Base-by-base conservation (phyloP, 2,329 filamentous ascomycete genomes). In the Diplocarpon rosae region DNA sequence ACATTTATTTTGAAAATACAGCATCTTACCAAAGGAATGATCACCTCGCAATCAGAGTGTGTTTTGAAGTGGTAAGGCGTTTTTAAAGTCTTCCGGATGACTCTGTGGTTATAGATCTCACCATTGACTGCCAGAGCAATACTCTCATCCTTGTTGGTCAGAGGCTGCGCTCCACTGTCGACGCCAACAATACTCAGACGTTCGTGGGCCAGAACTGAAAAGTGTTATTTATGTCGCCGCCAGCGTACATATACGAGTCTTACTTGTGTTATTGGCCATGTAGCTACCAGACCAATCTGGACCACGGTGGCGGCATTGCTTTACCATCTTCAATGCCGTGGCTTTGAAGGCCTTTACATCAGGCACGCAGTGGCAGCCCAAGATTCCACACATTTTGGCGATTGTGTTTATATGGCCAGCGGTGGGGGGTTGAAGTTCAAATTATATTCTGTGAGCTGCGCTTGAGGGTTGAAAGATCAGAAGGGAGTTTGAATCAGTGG, bases 21-120 rank as follows among this genome's bases (percentile, higher is more conserved):
- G 4, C 7, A 31, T 30, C 79, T 63, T 75, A 93, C 87, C 74
- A 98, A 67, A 56, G 93, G 92, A 63, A 98, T 95, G 67, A 98
- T 94, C 63, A 98, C 90, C 69, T 98, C 92, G 69, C 92, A 98
- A 63, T 98, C 92, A 31, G 90, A 96, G 63, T 92, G 84, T 54
- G 92, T 98, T 80, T 95, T 95, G 80, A 96, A 98, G 67, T 89
- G 82, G 68, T 95, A 95, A 31, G 80, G 76, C 49, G 72, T 78
- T 69, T 86, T 86, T 59, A 95, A 72, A 58, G 73, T 72, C 70
- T 95, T 96, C 63, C 92, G 83, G 61, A 98, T 75, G 61, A 95
- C 78, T 63, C 90, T 85, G 71, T 98, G 92, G 80, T 98, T 98
- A 76, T 98, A 98, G 65, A 98, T 98, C 66, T 98, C 92, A 68